phyloP scores from a whole-genome alignment of 202 grass and related monocot genomes.

The Elaeis oleifera region DNA sequence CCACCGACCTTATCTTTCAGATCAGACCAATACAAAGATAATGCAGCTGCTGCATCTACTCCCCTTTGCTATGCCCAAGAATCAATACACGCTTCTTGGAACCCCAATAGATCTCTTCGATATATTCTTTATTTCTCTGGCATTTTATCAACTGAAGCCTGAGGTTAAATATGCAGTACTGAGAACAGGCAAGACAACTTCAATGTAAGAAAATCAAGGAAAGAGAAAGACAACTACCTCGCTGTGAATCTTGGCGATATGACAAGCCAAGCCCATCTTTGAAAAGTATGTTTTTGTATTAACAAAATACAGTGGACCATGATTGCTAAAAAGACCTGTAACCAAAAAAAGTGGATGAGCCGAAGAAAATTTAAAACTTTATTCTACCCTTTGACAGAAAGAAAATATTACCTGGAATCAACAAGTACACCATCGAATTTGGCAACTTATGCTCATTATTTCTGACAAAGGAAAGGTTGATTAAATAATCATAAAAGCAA shows the following conservation, averaged over 20 bases:
- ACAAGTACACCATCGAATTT: constrained; percentile 80
- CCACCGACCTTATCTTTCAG: constrained; percentile 91
- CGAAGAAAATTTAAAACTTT: constrained; percentile 3
- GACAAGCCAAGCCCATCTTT: constrained; percentile 85
- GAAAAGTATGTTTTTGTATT: constrained; percentile 88
- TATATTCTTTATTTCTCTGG: constrained; percentile 80
- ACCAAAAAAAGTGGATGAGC: constrained; percentile 7
- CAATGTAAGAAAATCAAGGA: constrained; percentile 4
- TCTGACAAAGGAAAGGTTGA: constrained; percentile 27
- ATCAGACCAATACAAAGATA: constrained; percentile 75
- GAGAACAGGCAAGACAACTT: not conserved
- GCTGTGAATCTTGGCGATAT: constrained; percentile 91
- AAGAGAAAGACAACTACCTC: constrained; percentile 47
- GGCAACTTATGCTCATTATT: constrained; percentile 82
- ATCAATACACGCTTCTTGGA: constrained; percentile 73
- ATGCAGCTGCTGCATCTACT: constrained; percentile 76
- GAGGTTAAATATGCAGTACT: constrained; percentile 4
- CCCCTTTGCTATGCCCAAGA: constrained; percentile 95
- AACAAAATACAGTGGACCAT: constrained; percentile 85
- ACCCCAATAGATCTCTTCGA: constrained; percentile 93
- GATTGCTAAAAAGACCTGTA: constrained; percentile 88
- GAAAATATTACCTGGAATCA: constrained; percentile 57
- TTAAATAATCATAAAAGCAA: not conserved
- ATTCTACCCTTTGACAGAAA: not conserved
- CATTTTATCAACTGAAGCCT: constrained; percentile 88